Evolutionary conservation across 2,329 filamentous ascomycete genomes (phyloP).

Genomic region (Diaporthe citriasiana): DNA sequence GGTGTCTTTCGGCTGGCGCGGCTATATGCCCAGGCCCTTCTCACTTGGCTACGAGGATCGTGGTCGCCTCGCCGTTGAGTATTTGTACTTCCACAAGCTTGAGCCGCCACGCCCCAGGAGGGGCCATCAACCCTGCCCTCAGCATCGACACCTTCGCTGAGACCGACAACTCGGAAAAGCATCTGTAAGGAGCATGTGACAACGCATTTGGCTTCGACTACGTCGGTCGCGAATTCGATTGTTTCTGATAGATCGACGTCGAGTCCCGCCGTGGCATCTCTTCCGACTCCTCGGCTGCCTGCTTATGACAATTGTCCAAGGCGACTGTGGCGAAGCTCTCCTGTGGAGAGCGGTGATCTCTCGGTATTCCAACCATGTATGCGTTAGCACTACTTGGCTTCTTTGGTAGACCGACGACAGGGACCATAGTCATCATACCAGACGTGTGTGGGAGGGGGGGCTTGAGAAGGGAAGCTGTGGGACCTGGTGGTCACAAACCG

Average conservation of each 20-base stretch:
- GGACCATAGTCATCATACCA: not conserved
- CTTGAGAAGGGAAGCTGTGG: not conserved
- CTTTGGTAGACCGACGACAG: conserved; percentile 18
- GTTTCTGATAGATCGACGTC: conserved; percentile 11
- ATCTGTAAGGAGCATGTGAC: not conserved
- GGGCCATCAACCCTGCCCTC: not conserved
- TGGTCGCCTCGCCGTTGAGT: not conserved
- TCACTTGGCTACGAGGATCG: no score
- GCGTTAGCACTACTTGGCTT: not conserved
- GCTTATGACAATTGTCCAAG: not conserved
- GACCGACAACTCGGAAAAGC: not conserved
- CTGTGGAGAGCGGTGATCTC: not conserved
- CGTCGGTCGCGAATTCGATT: not conserved
- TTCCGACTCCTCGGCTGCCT: not conserved
- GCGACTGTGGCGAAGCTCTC: not conserved
- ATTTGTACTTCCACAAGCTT: not conserved
- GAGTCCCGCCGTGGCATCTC: not conserved
- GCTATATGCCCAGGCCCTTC: not conserved
- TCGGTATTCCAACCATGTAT: not conserved
- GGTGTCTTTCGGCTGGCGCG: not conserved
- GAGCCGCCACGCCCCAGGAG: not conserved
- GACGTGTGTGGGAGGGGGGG: not conserved
- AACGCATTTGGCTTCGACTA: not conserved
- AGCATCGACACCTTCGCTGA: conserved; percentile 4
- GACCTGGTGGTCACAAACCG: not conserved